Evolutionary conservation across 2,329 filamentous ascomycete genomes (phyloP), one percentile per base, ranked within the genome.

Genomic region (Verticillium zaregamsianum): DNA sequence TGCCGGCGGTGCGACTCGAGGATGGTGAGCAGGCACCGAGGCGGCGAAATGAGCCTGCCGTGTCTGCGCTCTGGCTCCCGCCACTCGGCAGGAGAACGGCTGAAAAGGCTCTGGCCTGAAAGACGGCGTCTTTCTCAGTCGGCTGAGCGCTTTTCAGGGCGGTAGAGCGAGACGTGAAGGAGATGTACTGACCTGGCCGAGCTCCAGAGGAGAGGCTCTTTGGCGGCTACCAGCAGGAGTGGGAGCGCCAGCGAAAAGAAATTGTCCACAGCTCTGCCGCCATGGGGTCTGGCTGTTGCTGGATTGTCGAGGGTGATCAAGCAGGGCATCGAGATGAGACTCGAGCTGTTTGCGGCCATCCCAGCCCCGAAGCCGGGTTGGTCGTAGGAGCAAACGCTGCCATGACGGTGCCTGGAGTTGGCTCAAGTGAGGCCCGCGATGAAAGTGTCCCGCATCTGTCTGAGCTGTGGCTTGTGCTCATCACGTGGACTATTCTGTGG

Each of bases 141-240:
- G 12, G 58, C n/a, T 40, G 57, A 58, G 33, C 59, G 9, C 17
- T 23, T 56, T 39, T 39, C 31, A 7, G 35, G n/a, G 32, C 17
- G 55, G 45, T 20, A 55, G 28, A 39, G 8, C n/a, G 14, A 49
- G 32, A 17, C 9, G 31, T 55, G 28, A 31, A 32, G 33, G 33
- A 57, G 63, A 61, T 54, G 57, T 23, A 64, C 61, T 40, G 62
- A 65, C 64, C 64, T 66, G 58, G 55, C 49, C 63, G 32, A 61
- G 55, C 64, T 63, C 58, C 45, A 55, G 55, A 59, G 37, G 57
- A 60, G 62, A 60, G 62, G 62, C 63, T 62, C 62, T 62, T 58
- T 55, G 28, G 37, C 64, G 59, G 63, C 58, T 61, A 49, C 55
- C 64, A 64, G 57, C 59, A 60, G 63, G 35, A 63, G 39, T 25